Base-by-base conservation (phyloP, 2,329 filamentous ascomycete species). In the Acrodontium crateriforme region DNA sequence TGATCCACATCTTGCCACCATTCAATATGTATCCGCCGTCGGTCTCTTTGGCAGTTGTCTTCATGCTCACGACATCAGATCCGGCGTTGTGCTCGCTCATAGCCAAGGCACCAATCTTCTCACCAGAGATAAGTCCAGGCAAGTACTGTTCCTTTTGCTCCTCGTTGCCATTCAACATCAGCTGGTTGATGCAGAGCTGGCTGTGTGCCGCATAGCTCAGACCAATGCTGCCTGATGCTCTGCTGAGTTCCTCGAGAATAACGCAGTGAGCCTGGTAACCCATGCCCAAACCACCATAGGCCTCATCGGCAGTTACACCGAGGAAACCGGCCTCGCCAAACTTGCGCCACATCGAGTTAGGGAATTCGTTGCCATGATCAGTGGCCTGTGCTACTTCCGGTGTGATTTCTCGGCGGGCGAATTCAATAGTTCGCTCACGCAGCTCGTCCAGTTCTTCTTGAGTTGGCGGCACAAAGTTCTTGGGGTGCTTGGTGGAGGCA, bases 1-100 rank as follows among this genome's bases (percentile, higher is more conserved):
- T 98, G 52, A 98, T 98, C 87, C 87, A 98, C 87, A 95, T 94
- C 67, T 98, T 94, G 35, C 77, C 81, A 17, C 85, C 87, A 47
- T 85, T 83, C 30, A 98, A 62, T 12, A 85, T 37, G 54, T 79
- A 94, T 16, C 87, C 87, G 18, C 84, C 85, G 45, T 89, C 79
- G 8, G 82, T 79, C 38, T 71, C 65, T 51, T 72, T 78, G 0
- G 85, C 87, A 3, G 71, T 77, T 24, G 77, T 91, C 53, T 85
- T 82, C 87, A 95, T 95, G 56, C 78, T 81, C 16, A 98, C 85
- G 3, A 98, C 87, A 57, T 98, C 87, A 42, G 78, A 85, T 9
- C 87, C 87, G 1, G 87, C 77, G 5, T 79, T 81, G 37, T 85
- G 79, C 58, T 98, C 87, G 15, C 78, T 85, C 89, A 98, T 98